Percentiles rank a stretch among this genome's conserved stretches.
phyloP scores from a whole-genome alignment of 2,329 filamentous ascomycete genomes.

The Neonectria coccinea region DNA sequence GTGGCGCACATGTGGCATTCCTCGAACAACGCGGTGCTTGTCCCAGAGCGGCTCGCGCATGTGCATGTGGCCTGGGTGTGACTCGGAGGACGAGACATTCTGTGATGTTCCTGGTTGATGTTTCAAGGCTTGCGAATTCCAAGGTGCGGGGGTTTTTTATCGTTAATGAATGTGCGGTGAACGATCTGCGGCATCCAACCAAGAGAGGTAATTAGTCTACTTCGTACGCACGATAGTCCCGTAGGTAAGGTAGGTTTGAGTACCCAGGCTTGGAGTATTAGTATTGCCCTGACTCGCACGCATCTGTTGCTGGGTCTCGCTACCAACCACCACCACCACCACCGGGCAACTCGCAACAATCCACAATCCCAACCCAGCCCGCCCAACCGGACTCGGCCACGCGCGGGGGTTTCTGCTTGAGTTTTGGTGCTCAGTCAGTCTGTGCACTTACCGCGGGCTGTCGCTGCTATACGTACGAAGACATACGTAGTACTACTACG shows the following conservation, averaged over 20 bases:
- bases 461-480: background rate
- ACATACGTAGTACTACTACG: background rate
- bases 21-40: background rate
- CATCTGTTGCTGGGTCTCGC: background rate
- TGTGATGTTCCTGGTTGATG: background rate
- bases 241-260: too few relatives aligned
- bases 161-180: background rate
- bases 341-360: conserved; percentile 10
- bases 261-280: too few relatives aligned
- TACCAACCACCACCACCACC: conserved; percentile 5
- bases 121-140: background rate
- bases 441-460: too few relatives aligned
- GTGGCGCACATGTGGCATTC: conserved; percentile 10
- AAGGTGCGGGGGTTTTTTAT: conserved; percentile 5
- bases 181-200: background rate
- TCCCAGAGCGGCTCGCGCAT: conserved; percentile 1
- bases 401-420: conserved; percentile 7
- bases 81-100: background rate
- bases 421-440: background rate
- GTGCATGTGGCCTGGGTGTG: background rate
- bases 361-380: conserved; percentile 9
- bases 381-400: conserved; percentile 42
- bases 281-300: background rate
- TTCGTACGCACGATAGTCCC: too few relatives aligned
- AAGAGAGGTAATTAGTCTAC: background rate